phyloP scores from a whole-genome alignment of 352 stramenopile genomes.

The Globisporangium lucens region DNA sequence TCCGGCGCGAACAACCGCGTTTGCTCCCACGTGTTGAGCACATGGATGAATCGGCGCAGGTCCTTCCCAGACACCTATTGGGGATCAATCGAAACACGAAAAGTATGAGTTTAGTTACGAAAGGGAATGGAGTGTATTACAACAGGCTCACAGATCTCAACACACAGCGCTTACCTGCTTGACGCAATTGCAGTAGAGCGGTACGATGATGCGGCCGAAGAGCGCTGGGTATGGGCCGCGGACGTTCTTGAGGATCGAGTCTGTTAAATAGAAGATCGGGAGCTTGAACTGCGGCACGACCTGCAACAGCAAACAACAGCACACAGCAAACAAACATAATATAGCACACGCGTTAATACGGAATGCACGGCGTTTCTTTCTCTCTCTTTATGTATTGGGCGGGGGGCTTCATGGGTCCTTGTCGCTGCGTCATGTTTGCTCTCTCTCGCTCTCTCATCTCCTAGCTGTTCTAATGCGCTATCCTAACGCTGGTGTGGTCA shows the following conservation, averaged over 20 bases:
- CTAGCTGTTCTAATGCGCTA: neutral
- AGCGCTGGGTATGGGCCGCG: conserved; percentile 66
- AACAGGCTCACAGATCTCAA: neutral
- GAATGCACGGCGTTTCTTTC: neutral
- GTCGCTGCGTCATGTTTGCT: neutral
- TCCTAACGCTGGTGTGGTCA: neutral
- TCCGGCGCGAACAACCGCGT: conserved; percentile 56
- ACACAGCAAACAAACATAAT: conserved; percentile 15
- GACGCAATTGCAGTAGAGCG: conserved; percentile 85
- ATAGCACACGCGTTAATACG: conserved; percentile 3
- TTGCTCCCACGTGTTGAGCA: conserved; percentile 83
- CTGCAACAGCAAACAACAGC: conserved; percentile 26
- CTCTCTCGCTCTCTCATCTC: conserved; percentile 7
- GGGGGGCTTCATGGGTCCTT: neutral
- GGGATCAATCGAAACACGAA: neutral
- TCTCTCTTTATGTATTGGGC: neutral
- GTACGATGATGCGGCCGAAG: conserved; percentile 67
- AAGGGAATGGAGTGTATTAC: neutral
- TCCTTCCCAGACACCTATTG: conserved; percentile 72
- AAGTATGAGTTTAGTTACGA: neutral
- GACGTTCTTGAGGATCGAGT: conserved; percentile 90
- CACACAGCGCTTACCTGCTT: conserved; percentile 44
- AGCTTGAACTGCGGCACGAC: conserved; percentile 80
- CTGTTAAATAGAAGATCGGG: conserved; percentile 88
- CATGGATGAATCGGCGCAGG: conserved; percentile 79